Base-by-base conservation (phyloP, 1,139 yeast species). In the Blastobotrys serpentis region DNA sequence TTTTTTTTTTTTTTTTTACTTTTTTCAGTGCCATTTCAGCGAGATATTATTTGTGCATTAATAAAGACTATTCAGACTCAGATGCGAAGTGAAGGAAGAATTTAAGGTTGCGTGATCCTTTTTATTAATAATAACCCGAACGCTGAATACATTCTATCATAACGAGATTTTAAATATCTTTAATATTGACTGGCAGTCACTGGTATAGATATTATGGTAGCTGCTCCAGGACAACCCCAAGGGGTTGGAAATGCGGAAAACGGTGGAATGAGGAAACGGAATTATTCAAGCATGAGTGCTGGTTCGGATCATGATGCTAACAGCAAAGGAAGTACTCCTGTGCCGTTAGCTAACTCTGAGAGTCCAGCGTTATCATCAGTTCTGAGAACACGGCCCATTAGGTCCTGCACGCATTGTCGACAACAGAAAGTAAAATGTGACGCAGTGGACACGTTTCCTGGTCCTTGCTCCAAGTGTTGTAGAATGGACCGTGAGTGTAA, bases 401-500 rank as follows among this genome's bases (percentile, higher is more conserved):
- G 96, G 0, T 85, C 95, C 2, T 90, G 98, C 63, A 86, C 96
- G 0, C 94, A 88, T 62, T 90, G 98, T 64, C 81, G 97, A 47
- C 97, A 90, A 64, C 97, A 89, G 64, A 90, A 90, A 67, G 88
- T 89, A 68, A 86, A 85, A 62, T 90, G 98, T 68, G 87, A 90
- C 63, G 97, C 97, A 0, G 78, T 87, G 2, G 92, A 86, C 21
- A 81, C 84, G 53, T 85, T 78, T 58, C 97, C 97, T 1, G 74
- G 75, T 11, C 87, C 96, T 0, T 90, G 97, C 65, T 78, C 84
- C 26, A 69, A 96, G 51, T 90, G 97, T 67, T 84, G 81, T 43
- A 74, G 84, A 60, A 84, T 86, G 86, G 83, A 81, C 1, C 73
- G 89, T 38, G 78, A 77, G 52, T 90, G 98, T 71, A 90, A 86